These are phyloP conservation scores for Clitoria ternatea DNA, from an alignment of 306 rosid species.

Conservation along the genomic window DNA sequence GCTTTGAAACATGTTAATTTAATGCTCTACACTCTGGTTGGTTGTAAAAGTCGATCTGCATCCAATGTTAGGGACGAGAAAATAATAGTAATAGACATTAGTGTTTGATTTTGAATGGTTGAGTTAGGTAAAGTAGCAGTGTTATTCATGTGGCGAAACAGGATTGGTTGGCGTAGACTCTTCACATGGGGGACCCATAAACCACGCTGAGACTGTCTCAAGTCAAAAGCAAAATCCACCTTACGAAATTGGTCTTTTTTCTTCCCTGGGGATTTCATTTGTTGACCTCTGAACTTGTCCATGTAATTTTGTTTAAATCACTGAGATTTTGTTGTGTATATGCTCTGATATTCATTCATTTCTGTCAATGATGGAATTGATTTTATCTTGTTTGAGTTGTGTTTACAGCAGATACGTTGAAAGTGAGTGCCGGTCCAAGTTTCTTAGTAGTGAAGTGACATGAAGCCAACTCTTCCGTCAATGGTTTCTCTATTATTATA, in stretches of 20 bases:
- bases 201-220: neutral
- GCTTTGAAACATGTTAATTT: too few species aligned
- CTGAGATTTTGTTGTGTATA: too few species aligned
- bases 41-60: too few species aligned
- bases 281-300: too few species aligned
- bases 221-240: conserved; percentile 21
- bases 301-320: too few species aligned
- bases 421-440: conserved; percentile 6
- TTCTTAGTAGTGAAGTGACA: neutral
- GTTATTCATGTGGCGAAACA: conserved; percentile 36
- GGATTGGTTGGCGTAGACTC: conserved; percentile 26
- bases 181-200: conserved; percentile 31
- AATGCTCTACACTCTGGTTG: too few species aligned
- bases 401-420: neutral
- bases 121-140: conserved; percentile 44
- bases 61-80: too few species aligned
- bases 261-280: neutral
- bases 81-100: too few species aligned
- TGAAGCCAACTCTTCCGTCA: neutral
- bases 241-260: neutral
- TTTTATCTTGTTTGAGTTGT: neutral
- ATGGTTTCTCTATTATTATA: neutral
- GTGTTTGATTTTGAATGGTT: conserved; percentile 29
- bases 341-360: too few species aligned
- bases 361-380: too few species aligned